These are phyloP conservation scores for Ophiorrhiza pumila DNA, from an alignment of 257 asterid genomes.

Conservation along the genomic window DNA sequence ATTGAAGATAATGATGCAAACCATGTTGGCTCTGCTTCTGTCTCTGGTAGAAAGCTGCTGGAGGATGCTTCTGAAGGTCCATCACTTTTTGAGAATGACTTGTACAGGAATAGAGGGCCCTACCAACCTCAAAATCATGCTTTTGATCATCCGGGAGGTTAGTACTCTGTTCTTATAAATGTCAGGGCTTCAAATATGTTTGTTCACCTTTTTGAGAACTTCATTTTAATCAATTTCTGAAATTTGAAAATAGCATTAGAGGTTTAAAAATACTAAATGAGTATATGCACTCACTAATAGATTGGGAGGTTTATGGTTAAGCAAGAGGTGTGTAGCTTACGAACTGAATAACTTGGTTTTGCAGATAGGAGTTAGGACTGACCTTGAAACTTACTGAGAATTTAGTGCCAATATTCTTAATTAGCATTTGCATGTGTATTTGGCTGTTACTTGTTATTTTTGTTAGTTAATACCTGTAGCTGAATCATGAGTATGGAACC, in stretches of 20 bases:
- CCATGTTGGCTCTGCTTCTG: constrained; percentile 40
- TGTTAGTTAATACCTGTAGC: not conserved
- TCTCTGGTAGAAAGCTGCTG: constrained; percentile 39
- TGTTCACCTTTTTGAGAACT: not conserved
- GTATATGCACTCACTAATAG: too few relatives aligned
- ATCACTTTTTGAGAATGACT: constrained; percentile 44
- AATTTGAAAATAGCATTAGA: not conserved
- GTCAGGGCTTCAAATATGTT: not conserved
- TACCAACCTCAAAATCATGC: constrained; percentile 43
- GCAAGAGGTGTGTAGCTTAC: too few relatives aligned
- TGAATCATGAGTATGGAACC: not conserved
- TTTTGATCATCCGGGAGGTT: constrained; percentile 54
- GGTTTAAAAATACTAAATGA: too few relatives aligned
- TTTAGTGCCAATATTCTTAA: too few relatives aligned
- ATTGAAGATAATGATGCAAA: constrained; percentile 41
- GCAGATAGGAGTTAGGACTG: too few relatives aligned
- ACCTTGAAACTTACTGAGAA: too few relatives aligned
- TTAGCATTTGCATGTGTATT: not conserved
- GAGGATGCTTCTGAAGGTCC: constrained; percentile 57
- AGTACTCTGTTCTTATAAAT: constrained; percentile 9
- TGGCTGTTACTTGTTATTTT: not conserved
- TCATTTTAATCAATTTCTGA: not conserved
- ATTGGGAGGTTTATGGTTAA: too few relatives aligned
- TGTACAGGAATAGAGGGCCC: constrained; percentile 32
- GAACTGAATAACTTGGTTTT: too few relatives aligned